Evolutionary conservation across 2,329 filamentous ascomycete species (phyloP), one percentile per base, ranked within the genome.

Genomic region (Tolypocladium ovalisporum): DNA sequence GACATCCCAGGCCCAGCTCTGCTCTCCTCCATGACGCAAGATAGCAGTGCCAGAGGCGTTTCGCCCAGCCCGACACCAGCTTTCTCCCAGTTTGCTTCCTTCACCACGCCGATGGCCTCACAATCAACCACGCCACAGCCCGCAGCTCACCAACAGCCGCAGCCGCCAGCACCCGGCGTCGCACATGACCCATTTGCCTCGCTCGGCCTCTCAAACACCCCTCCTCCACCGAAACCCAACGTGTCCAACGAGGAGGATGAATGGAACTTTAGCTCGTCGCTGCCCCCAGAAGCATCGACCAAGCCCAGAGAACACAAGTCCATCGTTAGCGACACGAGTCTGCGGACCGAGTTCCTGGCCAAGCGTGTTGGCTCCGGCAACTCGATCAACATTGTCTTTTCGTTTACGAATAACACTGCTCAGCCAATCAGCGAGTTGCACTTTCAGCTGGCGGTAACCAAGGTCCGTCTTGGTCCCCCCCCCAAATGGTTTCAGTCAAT

Each of bases 361-460:
- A 82, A 79, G 27, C 79, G 90, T 60, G 69, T 78, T 55, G 73
- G 79, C 54, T 67, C 79, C 59, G 72, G 75, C 57, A 75, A 83
- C 62, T 73, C 83, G 3, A 83, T 97, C 51, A 79, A 82, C 35
- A 82, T 97, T 52, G 75, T 84, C 4, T 89, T 91, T 61, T 79
- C 82, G n/a, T 96, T 97, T 69, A 91, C 90, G 22, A 99, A 96
- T 70, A 87, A 83, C 59, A 88, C 86, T 1, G 73, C 81, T 2
- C 81, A 88, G 65, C 81, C 84, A 0, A 80, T 99, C 27, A 81
- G 82, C 3, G 88, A 95, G 62, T 76, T 99, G 35, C 91, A 93
- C 58, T 96, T 97, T 67, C 90, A 96, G 71, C 80, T 96, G 42
- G 94, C 94, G 3, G 93, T 97, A 35, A 94, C 93, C 59, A 97